Evolutionary conservation across 441 rosid species (phyloP), one percentile per base, ranked within the genome.

Genomic region (Macaranga tanarius): DNA sequence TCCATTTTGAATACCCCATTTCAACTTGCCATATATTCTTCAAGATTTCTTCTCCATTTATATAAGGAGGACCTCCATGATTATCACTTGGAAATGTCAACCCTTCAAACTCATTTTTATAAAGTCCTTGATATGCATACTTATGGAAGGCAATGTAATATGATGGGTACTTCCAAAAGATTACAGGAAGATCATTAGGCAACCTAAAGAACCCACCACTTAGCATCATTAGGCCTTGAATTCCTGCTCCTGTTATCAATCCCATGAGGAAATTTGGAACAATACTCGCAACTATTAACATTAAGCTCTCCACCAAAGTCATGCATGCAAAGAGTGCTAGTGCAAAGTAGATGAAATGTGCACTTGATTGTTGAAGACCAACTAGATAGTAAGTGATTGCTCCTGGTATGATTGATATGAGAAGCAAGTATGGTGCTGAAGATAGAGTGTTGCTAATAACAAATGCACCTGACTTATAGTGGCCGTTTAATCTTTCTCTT

Each of bases 241-340:
- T 81, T 48, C 89, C 88, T 3, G 88, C 86, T 1, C 89, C 86
- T 0, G 83, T 76, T 31, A 85, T 82, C 54, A 87, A 72, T 2
- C 86, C 91, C 89, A 84, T 84, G 13, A 85, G 82, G 66, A 78
- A 87, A 51, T 87, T 80, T 1, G 88, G 89, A 10, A 87, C 84
- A 0, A 85, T 19, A 61, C 86, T 85, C 2, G 89, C 89, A 0
- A 87, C 83, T 0, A 81, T 79, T 83, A 87, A 79, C 91, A 85
- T 87, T 40, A 85, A 74, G 80, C 88, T 80, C 67, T 85, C 89
- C 0, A 87, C 88, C 20, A 87, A 52, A 67, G 76, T 75, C 84
- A 78, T 79, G 70, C 77, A 73, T 0, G 70, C 80, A 9, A 83
- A 85, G 20, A 87, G 81, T 7, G 75, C 19, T 0, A 54, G 5